These are phyloP conservation scores for Cordyceps fumosorosea DNA, from an alignment of 2,329 filamentous ascomycete species.

Conservation along the genomic window DNA sequence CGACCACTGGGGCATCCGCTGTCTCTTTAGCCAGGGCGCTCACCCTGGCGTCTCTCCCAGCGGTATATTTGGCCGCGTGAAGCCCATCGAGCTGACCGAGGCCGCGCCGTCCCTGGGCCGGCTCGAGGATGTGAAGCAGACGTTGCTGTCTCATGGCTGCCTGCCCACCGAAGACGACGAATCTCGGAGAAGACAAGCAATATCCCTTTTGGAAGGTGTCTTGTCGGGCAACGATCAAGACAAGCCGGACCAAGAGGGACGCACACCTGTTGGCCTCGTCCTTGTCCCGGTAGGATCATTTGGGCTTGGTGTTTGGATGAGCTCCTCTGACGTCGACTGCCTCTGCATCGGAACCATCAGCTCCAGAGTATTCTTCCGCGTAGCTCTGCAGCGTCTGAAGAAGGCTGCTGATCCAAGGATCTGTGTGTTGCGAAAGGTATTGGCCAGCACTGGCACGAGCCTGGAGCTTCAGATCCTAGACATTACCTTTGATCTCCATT, in stretches of 20 bases:
- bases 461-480: conserved; percentile 54
- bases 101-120: conserved; percentile 26
- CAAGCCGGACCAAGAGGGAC: conserved; percentile 10
- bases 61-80: conserved; percentile 5
- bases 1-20: conserved; percentile 54
- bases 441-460: conserved; percentile 55
- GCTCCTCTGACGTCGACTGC: conserved; percentile 57
- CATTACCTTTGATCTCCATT: conserved; percentile 59
- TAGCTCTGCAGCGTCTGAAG: conserved; percentile 49
- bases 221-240: conserved; percentile 28
- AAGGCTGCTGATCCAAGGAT: conserved; percentile 38
- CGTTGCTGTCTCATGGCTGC: conserved; percentile 31
- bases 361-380: conserved; percentile 52
- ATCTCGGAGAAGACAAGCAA: conserved; percentile 33
- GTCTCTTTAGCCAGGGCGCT: conserved; percentile 25
- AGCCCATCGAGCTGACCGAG: conserved; percentile 24
- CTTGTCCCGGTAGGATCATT: conserved; percentile 61
- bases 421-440: conserved; percentile 49
- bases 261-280: conserved; percentile 32
- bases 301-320: conserved; percentile 55
- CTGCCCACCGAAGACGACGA: conserved; percentile 43
- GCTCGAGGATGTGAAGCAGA: conserved; percentile 28
- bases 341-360: conserved; percentile 58
- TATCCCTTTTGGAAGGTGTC: conserved; percentile 38
- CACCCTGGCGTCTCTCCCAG: neutral